Base-by-base conservation (phyloP, 495 filamentous ascomycete genomes). In the Saxophila tyrrhenica region DNA sequence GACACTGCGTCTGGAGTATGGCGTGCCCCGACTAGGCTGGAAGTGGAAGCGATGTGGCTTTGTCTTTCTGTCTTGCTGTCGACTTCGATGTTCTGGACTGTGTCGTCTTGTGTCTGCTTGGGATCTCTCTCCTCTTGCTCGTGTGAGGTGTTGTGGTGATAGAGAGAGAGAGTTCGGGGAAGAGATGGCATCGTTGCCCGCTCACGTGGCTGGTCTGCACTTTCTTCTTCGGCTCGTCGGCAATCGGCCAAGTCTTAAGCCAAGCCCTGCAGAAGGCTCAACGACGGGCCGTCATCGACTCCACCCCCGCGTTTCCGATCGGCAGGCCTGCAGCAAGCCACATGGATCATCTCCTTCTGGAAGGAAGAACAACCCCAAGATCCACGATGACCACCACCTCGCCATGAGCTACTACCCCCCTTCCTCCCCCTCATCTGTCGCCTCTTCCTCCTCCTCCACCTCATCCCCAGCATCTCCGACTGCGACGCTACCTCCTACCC, bases 401-500 rank as follows among this genome's bases (percentile, higher is more conserved):
- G 13, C 29, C 29, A 44, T 44, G 41, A 44, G 19, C 41, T 17
- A n/a, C 41, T n/a, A 44, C 19, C 41, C 41, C n/a, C 41, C 41
- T 9, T 44, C 41, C 41, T 44, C 41, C 41, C 19, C 41, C n/a
- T 44, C 41, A 3, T n/a, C 41, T 17, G 7, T 13, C 48, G 20
- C 49, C 49, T 23, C 29, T 19, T 22, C 49, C 29, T 22, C 49
- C 29, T 42, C 38, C 46, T 51, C 46, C 35, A 45, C 55, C 25
- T 43, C 46, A 1, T 50, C 47, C 3, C 54, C 48, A 3, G 2
- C 58, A 1, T 56, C 54, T 8, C 54, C 48, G 8, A 49, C 54
- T 0, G 38, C 54, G 9, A 29, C 25, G 42, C 47, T 19, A 48
- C 59, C 62, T 58, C 55, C 60, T 35, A 49, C 56, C 8, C 65